Evolutionary conservation across 805 yeast species (phyloP).

Genomic region (Zygoascus ofunaensis): DNA sequence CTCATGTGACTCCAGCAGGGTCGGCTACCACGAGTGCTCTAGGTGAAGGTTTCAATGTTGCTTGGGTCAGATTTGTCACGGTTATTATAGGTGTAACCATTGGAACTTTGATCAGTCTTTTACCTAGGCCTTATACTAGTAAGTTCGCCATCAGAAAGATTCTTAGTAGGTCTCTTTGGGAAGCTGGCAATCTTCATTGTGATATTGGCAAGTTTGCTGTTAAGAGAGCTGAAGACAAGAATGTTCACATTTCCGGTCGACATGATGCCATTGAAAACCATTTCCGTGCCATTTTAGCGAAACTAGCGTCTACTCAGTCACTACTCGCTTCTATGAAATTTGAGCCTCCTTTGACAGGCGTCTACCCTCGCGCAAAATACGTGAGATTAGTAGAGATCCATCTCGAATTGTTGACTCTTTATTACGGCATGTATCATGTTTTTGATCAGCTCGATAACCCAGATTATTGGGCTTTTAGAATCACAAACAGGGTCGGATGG

Average conservation of each 20-base stretch:
- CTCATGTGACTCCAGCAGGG: conserved; percentile 7
- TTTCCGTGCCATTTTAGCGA: conserved; percentile 11
- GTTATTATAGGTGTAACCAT: conserved; percentile 24
- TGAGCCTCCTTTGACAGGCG: conserved; percentile 29
- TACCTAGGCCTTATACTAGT: conserved; percentile 26
- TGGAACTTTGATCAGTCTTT: conserved; percentile 22
- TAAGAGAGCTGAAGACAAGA: conserved; percentile 17
- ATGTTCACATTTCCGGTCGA: conserved; percentile 18
- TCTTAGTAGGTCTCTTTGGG: conserved; percentile 19
- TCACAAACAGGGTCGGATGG: conserved; percentile 25
- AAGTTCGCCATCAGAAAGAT: conserved; percentile 22
- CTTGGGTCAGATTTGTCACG: conserved; percentile 27
- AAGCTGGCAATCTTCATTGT: conserved; percentile 24
- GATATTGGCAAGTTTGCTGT: conserved; percentile 25
- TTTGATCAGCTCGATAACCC: conserved; percentile 24
- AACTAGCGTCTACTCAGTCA: conserved; percentile 8
- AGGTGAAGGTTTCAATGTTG: conserved; percentile 25
- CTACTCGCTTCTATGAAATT: conserved; percentile 19
- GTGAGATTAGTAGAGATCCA: conserved; percentile 20
- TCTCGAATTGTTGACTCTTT: conserved; percentile 21
- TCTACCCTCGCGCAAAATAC: conserved; percentile 28
- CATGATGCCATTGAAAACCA: conserved; percentile 17
- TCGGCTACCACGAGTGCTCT: conserved; percentile 8
- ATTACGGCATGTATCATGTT: conserved; percentile 19
- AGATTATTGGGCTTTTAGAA: conserved; percentile 14